phyloP scores from a whole-genome alignment of 768 basidiomycete species.

The Xerocomus brunneocitrinus region DNA sequence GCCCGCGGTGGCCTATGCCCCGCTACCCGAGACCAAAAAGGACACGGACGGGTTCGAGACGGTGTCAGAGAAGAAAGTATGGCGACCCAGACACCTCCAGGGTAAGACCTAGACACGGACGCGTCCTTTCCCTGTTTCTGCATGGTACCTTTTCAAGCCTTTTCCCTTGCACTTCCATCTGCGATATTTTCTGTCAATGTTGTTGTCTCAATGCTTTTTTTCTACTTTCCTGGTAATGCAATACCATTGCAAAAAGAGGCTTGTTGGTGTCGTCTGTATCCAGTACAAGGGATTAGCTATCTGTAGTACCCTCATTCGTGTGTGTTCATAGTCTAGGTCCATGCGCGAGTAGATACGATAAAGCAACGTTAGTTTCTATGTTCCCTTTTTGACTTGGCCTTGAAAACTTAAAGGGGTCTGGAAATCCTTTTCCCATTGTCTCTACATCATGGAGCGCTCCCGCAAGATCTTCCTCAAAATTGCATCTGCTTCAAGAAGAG shows the following conservation, averaged over 20 bases:
- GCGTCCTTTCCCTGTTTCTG: not conserved
- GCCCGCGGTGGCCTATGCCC: slow-evolving; percentile 10
- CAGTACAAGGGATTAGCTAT: not conserved
- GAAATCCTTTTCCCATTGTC: no score
- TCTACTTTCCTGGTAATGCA: not conserved
- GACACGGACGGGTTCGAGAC: slow-evolving; percentile 74
- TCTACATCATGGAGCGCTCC: no score
- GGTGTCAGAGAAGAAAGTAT: slow-evolving; percentile 34
- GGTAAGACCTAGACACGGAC: not conserved
- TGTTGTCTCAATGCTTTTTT: not conserved
- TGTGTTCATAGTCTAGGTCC: not conserved
- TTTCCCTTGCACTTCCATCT: not conserved
- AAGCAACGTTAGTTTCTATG: not conserved
- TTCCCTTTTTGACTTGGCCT: no score
- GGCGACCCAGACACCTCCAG: slow-evolving; percentile 20
- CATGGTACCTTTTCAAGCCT: no score
- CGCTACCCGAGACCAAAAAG: slow-evolving; percentile 41
- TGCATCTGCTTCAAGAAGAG: no score
- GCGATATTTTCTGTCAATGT: not conserved
- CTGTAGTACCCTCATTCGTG: not conserved
- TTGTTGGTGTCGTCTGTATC: not conserved
- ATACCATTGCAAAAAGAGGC: not conserved
- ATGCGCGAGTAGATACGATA: not conserved
- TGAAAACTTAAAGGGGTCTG: no score
- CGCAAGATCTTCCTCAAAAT: no score